Base-by-base conservation (phyloP, 495 filamentous ascomycete genomes). In the Hyaloscypha hepaticicola region DNA sequence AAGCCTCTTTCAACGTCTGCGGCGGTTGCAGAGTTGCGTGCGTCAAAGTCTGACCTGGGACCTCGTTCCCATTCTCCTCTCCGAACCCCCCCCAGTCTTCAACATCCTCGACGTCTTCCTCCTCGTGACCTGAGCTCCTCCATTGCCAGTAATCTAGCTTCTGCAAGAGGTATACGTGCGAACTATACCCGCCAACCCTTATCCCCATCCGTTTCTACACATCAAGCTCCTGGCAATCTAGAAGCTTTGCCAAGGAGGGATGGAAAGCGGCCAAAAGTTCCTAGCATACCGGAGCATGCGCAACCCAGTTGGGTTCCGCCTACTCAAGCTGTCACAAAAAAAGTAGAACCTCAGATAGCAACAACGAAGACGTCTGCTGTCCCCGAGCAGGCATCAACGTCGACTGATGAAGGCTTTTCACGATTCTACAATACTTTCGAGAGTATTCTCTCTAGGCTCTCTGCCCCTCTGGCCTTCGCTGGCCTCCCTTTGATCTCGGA, bases 401-500 rank as follows among this genome's bases (percentile, higher is more conserved):
- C 72, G 38, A 78, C 74, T n/a, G 93, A 96, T 9, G 92, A 96
- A 56, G 82, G 88, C 0, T 99, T 97, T 73, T 86, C 91, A 33
- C 82, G 86, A 59, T 99, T 98, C 71, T 99, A 96, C 76, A 91
- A 83, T 60, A 91, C 89, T 21, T 92, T 97, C 71, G 92, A 92
- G 58, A 87, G 81, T 45, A 81, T 97, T 25, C 88, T 97, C 69
- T 90, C 89, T 57, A 77, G 84, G 56, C 83, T 99, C 3, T 96
- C 94, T 5, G 91, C 92, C 0, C 92, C 92, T 14, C 80, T 99
- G 7, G 93, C 92, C 14, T 98, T 96, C 75, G 90, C 94, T 14
- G 93, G 94, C 2, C 86, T 99, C 3, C 95, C 96, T 2, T 76
- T 99, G 16, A 76, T 79, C 28, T 73, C 78, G 11, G 85, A 90